A percentile compares a stretch with the other conserved stretches of the same genome.
Conservation (phyloP, 768 basidiomycete genomes). For the Macrocybe gigantea region DNA sequence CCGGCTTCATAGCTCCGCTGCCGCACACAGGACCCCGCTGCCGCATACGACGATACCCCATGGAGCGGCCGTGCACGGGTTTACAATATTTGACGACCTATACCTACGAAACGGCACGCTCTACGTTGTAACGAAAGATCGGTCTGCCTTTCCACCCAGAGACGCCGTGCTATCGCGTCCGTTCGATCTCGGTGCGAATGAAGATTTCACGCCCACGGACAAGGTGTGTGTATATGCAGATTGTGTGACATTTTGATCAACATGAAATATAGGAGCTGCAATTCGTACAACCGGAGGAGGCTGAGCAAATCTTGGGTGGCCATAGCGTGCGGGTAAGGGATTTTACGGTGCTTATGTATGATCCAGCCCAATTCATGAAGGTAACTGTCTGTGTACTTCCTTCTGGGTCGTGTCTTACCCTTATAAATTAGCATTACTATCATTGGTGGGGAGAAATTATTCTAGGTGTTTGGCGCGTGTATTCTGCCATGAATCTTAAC, state of each 20-base stretch:
- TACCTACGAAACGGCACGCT: conserved; percentile 76
- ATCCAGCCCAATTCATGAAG: conserved; percentile 17
- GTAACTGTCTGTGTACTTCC: conserved; percentile 4
- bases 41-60: conserved; percentile 22
- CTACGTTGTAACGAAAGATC: conserved; percentile 48
- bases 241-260: background rate
- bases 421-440: conserved; percentile 13
- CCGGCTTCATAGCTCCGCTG: background rate
- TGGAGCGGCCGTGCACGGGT: conserved; percentile 49
- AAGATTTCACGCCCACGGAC: conserved; percentile 23
- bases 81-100: conserved; percentile 68
- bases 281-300: conserved; percentile 10
- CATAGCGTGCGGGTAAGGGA: conserved; percentile 11
- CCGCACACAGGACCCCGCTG: background rate
- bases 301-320: conserved; percentile 10
- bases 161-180: conserved; percentile 35
- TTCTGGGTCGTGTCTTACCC: background rate
- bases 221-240: conserved; percentile 9
- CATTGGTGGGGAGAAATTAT: conserved; percentile 23
- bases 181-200: conserved; percentile 15
- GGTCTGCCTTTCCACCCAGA: conserved; percentile 35
- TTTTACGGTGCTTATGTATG: conserved; percentile 14
- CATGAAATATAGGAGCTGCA: conserved; percentile 11
- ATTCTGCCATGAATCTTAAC: conserved; percentile 6
- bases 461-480: conserved; percentile 17